Conservation (phyloP, 2,329 filamentous ascomycete species). For the Stromatinia cepivora region DNA sequence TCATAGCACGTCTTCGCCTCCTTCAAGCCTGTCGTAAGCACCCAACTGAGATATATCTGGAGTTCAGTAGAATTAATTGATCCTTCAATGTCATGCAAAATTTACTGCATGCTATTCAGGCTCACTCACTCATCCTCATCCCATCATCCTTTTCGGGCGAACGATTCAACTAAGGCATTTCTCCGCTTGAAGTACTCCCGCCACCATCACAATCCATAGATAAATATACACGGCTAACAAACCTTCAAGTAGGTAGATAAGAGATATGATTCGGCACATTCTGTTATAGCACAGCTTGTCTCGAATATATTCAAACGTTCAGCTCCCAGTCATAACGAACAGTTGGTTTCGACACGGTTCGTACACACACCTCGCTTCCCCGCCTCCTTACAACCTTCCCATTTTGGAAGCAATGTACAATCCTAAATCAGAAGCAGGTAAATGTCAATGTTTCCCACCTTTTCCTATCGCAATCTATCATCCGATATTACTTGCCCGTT, state of each 20-base stretch:
- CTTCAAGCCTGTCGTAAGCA: background rate
- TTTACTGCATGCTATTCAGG: background rate
- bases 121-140: background rate
- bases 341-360: background rate
- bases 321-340: background rate
- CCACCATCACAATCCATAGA: background rate
- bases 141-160: background rate
- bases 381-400: too few relatives aligned
- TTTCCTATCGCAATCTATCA: background rate
- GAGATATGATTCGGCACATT: background rate
- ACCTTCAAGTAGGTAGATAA: background rate
- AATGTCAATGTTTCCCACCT: background rate
- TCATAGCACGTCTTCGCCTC: conserved; percentile 14
- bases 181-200: background rate
- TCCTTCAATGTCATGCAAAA: conserved; percentile 1
- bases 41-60: background rate
- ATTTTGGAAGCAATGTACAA: background rate
- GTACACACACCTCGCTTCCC: background rate
- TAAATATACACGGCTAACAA: background rate
- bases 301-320: background rate
- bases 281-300: background rate
- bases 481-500: background rate
- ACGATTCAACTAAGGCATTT: background rate
- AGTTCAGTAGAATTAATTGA: background rate
- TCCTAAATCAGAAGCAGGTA: background rate